A percentile compares a stretch with the other conserved stretches of the same genome.
These are phyloP conservation scores for Aspergillus pseudoglaucus DNA, from an alignment of 2,329 filamentous ascomycete species.

Conservation along the genomic window DNA sequence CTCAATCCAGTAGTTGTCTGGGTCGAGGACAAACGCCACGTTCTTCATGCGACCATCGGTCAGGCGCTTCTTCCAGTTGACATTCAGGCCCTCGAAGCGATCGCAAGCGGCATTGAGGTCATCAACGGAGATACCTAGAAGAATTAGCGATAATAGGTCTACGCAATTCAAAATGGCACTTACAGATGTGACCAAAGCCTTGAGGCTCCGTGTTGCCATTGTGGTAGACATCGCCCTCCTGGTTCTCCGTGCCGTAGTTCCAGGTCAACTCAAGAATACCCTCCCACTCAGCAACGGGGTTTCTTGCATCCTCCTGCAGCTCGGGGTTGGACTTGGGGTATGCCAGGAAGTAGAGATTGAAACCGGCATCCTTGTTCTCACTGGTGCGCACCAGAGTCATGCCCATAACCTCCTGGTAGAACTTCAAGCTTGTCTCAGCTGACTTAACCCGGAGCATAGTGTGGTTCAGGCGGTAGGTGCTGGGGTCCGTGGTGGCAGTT, in stretches of 20 bases:
- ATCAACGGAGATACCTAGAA: slow-evolving; percentile 68
- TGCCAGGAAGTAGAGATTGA: slow-evolving; percentile 89
- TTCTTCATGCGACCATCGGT: slow-evolving; percentile 90
- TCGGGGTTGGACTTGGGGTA: slow-evolving; percentile 58
- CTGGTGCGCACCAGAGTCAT: slow-evolving; percentile 73
- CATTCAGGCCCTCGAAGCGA: slow-evolving; percentile 73
- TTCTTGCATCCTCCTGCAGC: slow-evolving; percentile 46
- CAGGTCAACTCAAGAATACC: slow-evolving; percentile 87
- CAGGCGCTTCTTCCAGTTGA: slow-evolving; percentile 91
- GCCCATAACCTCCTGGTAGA: slow-evolving; percentile 80
- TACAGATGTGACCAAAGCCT: slow-evolving; percentile 90
- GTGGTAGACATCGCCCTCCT: slow-evolving; percentile 78
- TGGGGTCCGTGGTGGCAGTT: slow-evolving; percentile 60
- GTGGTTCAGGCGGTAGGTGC: slow-evolving; percentile 63
- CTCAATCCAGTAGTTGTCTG: slow-evolving; percentile 75
- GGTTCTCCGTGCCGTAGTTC: slow-evolving; percentile 69
- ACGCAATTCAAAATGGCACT: slow-evolving; percentile 25
- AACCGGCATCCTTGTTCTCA: slow-evolving; percentile 64
- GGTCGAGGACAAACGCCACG: slow-evolving; percentile 84
- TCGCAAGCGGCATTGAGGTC: slow-evolving; percentile 81
- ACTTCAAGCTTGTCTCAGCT: slow-evolving; percentile 64
- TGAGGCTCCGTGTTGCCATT: slow-evolving; percentile 87
- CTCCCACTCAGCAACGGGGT: slow-evolving; percentile 62
- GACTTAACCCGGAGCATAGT: slow-evolving; percentile 89
- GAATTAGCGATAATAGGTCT: slow-evolving; percentile 1